Evolutionary conservation across 371 early-diverging fungal species (phyloP), one percentile per base, ranked within the genome.

Genomic region (Mortierella sp.): DNA sequence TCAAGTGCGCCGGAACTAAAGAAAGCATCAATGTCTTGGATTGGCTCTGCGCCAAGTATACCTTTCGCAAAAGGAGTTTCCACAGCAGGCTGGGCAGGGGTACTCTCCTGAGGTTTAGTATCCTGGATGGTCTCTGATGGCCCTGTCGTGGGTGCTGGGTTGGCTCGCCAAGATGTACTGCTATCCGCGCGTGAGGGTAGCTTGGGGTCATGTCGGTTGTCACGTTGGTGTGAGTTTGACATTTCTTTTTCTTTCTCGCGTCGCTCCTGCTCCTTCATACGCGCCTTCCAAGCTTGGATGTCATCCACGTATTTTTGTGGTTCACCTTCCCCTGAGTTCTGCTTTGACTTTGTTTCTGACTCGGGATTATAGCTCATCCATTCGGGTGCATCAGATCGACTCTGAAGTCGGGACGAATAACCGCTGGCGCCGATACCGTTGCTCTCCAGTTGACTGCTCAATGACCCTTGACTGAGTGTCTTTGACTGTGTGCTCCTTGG

Each of bases 311-410:
- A 84, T 52, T 68, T 69, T 29, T 79, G 70, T 29, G 82, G 72
- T 43, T 80, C 80, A n/a, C 61, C 52, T 45, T 70, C 72, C 26
- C 62, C 58, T 29, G 76, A 64, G 23, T 29, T 62, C 30, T 76
- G 79, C 30, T 82, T 83, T n/a, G 80, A 30, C 29, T 62, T 25
- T 29, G 59, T 52, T 65, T 84, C 83, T 16, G 70, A 59, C 47
- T 86, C 86, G 14, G 90, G 89, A 29, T 82, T 86, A 67, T 90
- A 89, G 76, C 87, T 88, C 88, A 90, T 85, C 90, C 90, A 90
- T 70, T 90, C 89, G 23, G 90, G 90, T 4, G 87, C 68, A 71
- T 84, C 82, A n/a, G 80, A 79, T 18, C 80, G 62, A 21, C 75
- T 71, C 43, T 60, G 60, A 7, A 46, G 45, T 14, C 47, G 60